phyloP scores from a whole-genome alignment of 768 basidiomycete genomes.

The Hericium rajendrae region DNA sequence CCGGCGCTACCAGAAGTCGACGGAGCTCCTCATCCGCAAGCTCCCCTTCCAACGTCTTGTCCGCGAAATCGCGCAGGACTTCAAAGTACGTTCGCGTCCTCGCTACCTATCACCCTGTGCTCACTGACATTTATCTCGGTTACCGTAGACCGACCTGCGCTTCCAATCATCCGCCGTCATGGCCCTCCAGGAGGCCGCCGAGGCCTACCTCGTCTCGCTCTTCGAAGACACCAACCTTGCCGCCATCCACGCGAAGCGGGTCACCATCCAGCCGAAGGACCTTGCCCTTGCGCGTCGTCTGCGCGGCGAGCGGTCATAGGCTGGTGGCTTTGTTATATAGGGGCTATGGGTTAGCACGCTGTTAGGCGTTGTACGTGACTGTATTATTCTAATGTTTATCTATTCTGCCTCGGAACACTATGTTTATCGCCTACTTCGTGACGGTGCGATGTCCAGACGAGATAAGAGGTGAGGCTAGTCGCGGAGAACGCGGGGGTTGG shows the following conservation, averaged over 20 bases:
- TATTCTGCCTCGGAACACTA: neutral
- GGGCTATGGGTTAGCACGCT: neutral
- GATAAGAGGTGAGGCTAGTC: too few relatives aligned
- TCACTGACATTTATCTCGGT: neutral
- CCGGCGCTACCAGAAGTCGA: slow-evolving; percentile 84
- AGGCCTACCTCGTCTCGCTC: too few relatives aligned
- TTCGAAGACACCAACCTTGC: too few relatives aligned
- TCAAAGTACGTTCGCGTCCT: slow-evolving; percentile 45
- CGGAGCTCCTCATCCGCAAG: slow-evolving; percentile 16
- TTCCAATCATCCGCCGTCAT: slow-evolving; percentile 77
- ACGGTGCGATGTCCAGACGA: too few relatives aligned
- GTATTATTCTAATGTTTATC: slow-evolving; percentile 16
- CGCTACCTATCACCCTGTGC: neutral
- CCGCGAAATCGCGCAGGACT: slow-evolving; percentile 90
- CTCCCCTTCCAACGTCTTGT: slow-evolving; percentile 42
- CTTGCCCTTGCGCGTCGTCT: slow-evolving; percentile 79
- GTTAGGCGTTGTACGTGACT: slow-evolving; percentile 9
- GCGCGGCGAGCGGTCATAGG: slow-evolving; percentile 58
- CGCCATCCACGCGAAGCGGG: slow-evolving; percentile 33
- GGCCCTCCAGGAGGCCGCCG: too few relatives aligned
- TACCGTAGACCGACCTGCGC: slow-evolving; percentile 82
- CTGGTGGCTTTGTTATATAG: neutral
- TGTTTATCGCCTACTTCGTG: too few relatives aligned
- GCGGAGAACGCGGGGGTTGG: too few relatives aligned
- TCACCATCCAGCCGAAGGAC: slow-evolving; percentile 82